Conservation (phyloP, 495 filamentous ascomycete species). For the Penicillium arizonense region DNA sequence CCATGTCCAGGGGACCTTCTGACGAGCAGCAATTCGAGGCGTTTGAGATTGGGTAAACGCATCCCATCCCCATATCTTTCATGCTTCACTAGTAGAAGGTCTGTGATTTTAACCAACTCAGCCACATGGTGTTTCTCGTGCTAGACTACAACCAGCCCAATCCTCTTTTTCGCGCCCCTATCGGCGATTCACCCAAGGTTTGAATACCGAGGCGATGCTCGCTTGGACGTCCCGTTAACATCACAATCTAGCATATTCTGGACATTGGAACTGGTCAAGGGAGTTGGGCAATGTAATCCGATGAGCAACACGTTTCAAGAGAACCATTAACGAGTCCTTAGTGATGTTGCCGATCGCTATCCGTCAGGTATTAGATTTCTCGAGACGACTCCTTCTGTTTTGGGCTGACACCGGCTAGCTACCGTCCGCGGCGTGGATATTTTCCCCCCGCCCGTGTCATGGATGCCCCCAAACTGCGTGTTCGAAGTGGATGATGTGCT, state of each 20-base stretch:
- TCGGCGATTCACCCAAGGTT: slow-evolving; percentile 15
- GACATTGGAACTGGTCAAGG: slow-evolving; percentile 19
- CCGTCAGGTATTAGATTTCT: slow-evolving; percentile 2
- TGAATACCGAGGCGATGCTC: not conserved
- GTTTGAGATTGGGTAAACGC: slow-evolving; percentile 13
- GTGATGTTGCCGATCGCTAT: slow-evolving; percentile 17
- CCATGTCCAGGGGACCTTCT: slow-evolving; percentile 9
- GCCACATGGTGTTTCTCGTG: slow-evolving; percentile 18
- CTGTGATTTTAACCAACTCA: not conserved
- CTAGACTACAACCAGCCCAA: slow-evolving; percentile 13
- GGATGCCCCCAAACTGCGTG: too few relatives aligned
- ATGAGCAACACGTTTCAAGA: not conserved
- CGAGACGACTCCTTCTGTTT: slow-evolving; percentile 7
- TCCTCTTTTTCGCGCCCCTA: too few relatives aligned
- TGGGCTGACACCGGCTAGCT: too few relatives aligned
- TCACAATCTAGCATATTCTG: slow-evolving; percentile 18
- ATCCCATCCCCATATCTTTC: too few relatives aligned
- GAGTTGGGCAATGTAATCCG: too few relatives aligned
- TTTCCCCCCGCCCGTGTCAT: slow-evolving; percentile 16
- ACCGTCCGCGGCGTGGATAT: slow-evolving; percentile 12
- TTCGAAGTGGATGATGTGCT: too few relatives aligned
- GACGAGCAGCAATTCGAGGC: slow-evolving; percentile 17
- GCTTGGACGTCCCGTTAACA: not conserved
- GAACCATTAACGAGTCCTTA: not conserved
- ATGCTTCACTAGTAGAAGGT: not conserved